Base-by-base conservation (phyloP, 2,329 filamentous ascomycete genomes). In the Plenodomus biglobosus region DNA sequence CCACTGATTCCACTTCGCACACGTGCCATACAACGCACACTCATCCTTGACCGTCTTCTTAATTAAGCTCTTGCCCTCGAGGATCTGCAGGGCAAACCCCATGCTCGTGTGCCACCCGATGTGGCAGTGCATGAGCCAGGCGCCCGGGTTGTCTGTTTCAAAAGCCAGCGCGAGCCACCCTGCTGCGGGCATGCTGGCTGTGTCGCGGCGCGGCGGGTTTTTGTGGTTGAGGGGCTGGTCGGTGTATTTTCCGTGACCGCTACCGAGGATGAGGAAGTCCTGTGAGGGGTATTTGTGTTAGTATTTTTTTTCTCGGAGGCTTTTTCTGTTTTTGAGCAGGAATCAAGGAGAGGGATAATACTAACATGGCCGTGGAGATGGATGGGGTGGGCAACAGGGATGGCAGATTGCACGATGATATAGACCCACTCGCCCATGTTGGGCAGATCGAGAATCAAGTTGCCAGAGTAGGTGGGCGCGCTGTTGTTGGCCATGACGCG, bases 91-190 rank as follows among this genome's bases (percentile, higher is more conserved):
- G 5, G 72, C 74, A 21, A 85, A 72, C 1, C 62, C 62, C 52
- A 55, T 55, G 19, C 40, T 46, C 4, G 51, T 55, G 48, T 72
- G 69, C 72, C 67, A 92, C 64, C 89, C 86, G 44, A 92, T 86
- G 66, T 92, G 88, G 71, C 88, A 92, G 71, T 91, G 88, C 74
- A 91, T 78, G 13, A 77, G 61, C 76, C 76, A 74, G 50, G 69
- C 61, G 56, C 85, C 85, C 10, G 86, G 83, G 56, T 88, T 88
- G 62, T 88, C 78, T 1, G 85, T 83, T 48, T 71, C 57, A 53
- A 79, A 78, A 0, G 76, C 63, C 10, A 92, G 64, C 10, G 90
- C 82, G 19, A 87, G 79, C 67, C 87, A 84, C 0, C 88, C 86
- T 24, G 82, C 77, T 0, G 85, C 85, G 17, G 78, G 79, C 0